Evolutionary conservation across 1,284 basidiomycete species (phyloP), one percentile per base, ranked within the genome.

Genomic region (Puccinia triticina): DNA sequence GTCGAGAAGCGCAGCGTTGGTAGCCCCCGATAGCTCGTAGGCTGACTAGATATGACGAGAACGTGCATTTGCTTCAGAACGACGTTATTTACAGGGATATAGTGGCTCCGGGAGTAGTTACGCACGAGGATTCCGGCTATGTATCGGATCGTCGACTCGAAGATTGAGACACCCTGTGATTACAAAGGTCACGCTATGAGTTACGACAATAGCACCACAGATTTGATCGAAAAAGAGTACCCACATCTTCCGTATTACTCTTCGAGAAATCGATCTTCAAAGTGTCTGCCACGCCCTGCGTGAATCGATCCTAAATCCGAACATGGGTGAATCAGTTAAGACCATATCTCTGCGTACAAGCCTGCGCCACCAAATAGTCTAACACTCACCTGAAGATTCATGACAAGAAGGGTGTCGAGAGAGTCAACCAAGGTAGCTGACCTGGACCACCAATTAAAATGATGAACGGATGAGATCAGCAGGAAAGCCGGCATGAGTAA

Each of bases 181-280:
- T 18, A 21, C 40, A 12, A 16, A 43, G n/a, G 32, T 26, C 34
- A 66, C n/a, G n/a, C n/a, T n/a, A n/a, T 69, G 48, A 61, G 79
- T 26, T 26, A n/a, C 18, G 12, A 12, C n/a, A 32, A 55, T 37
- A 3, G n/a, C 10, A 34, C 10, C 14, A 2, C 1, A 61, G 53
- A n/a, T 57, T 57, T 40, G 75, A 32, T 0, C 34, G 43, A 55
- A 55, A 2, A 16, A 26, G 26, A 29, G 50, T 11, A 67, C 61
- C 37, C 16, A 75, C 80, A 32, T 75, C 32, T 3, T 53, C 46
- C 2, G 48, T 55, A 53, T 82, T 72, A 57, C 72, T 82, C 57
- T 46, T 75, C 11, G 80, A 67, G 46, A 82, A 82, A 76, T 82
- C 80, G 29, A 82, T 82, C 40, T 82, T 82, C 23, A 75, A 43